phyloP scores from a whole-genome alignment of 768 basidiomycete species.

The Mycena kentingensis region DNA sequence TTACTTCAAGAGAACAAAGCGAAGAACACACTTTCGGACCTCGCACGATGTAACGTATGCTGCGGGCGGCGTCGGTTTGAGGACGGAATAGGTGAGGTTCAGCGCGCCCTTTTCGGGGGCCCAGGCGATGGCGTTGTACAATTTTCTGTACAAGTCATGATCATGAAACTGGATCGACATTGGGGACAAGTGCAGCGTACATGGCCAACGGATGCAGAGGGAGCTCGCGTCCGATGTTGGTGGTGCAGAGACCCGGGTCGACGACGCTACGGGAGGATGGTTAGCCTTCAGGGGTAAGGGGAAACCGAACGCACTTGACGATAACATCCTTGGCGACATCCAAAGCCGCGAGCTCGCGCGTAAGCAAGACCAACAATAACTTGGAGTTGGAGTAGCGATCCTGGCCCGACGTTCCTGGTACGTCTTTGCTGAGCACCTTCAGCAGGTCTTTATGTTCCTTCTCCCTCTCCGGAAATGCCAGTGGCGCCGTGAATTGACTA shows the following conservation, averaged over 20 bases:
- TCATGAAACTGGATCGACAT: background rate
- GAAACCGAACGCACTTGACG: slow-evolving; percentile 2
- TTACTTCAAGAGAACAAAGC: background rate
- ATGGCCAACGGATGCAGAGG: background rate
- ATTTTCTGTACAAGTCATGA: background rate
- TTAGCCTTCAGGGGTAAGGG: background rate
- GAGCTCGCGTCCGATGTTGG: slow-evolving; percentile 1
- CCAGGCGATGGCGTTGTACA: slow-evolving; percentile 1
- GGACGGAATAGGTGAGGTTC: slow-evolving; percentile 3
- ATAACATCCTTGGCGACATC: background rate
- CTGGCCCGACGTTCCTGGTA: background rate
- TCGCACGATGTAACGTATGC: slow-evolving; percentile 2
- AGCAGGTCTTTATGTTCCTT: slow-evolving; percentile 2
- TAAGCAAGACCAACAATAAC: slow-evolving; percentile 4
- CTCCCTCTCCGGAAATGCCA: too few relatives aligned
- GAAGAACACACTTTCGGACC: background rate
- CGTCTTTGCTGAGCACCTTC: background rate
- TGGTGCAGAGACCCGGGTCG: slow-evolving; percentile 3
- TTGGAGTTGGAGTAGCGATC: slow-evolving; percentile 10
- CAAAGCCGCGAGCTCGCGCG: background rate
- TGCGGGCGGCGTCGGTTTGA: slow-evolving; percentile 7
- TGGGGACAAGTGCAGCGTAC: background rate
- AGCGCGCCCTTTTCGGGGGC: slow-evolving; percentile 5
- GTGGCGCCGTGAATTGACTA: slow-evolving; percentile 4
- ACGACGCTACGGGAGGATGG: background rate